Conservation (phyloP, 2,329 filamentous ascomycete genomes). For the Lecanosticta acicola region DNA sequence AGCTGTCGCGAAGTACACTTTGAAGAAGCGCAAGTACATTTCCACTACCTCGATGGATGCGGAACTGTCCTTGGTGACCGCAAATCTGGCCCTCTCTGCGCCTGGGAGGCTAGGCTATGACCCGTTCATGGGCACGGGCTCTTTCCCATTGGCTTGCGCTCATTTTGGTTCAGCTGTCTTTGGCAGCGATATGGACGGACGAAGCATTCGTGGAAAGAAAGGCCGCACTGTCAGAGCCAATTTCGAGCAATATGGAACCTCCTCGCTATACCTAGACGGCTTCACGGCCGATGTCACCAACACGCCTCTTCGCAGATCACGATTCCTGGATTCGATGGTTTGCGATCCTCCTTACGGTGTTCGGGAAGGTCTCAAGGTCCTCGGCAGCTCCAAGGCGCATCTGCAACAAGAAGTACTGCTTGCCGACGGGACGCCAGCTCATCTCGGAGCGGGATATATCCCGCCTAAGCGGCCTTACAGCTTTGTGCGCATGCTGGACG, state of each 20-base stretch:
- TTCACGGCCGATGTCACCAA: conserved; percentile 88
- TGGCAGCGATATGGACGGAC: conserved; percentile 89
- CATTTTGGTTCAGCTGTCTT: conserved; percentile 80
- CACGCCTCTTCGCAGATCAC: conserved; percentile 56
- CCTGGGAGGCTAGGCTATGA: conserved; percentile 88
- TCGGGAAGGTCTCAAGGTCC: conserved; percentile 80
- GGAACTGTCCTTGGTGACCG: conserved; percentile 83
- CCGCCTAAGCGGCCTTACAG: conserved; percentile 89
- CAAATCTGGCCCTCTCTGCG: conserved; percentile 77
- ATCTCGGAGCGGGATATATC: conserved; percentile 67
- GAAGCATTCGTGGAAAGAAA: conserved; percentile 69
- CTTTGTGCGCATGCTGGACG: conserved; percentile 82
- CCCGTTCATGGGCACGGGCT: conserved; percentile 91
- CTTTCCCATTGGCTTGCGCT: conserved; percentile 82
- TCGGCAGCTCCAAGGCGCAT: conserved; percentile 64
- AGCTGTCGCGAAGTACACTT: conserved; percentile 66
- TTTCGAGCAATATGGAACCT: conserved; percentile 75
- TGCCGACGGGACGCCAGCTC: conserved; percentile 63
- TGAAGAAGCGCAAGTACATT: conserved; percentile 92
- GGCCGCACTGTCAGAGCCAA: conserved; percentile 61
- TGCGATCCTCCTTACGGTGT: conserved; percentile 97
- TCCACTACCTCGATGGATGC: conserved; percentile 97
- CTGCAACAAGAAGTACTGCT: conserved; percentile 51
- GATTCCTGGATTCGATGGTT: conserved; percentile 80
- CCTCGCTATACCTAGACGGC: conserved; percentile 62